Percentiles rank a stretch among this genome's conserved stretches.
Conservation (phyloP, 257 asterid species). For the Henckelia pumila region DNA sequence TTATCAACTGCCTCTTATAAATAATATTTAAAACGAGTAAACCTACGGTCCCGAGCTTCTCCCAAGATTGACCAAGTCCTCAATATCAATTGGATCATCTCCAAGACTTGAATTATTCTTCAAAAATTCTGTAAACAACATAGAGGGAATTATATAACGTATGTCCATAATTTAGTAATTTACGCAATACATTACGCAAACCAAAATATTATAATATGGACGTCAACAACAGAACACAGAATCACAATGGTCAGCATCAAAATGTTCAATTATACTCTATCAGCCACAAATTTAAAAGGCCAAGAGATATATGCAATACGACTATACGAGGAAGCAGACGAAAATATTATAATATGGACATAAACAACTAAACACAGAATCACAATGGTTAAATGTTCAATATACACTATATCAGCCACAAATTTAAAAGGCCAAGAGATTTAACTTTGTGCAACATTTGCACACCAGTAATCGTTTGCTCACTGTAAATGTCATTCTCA, state of each 20-base stretch:
- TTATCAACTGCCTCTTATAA: constrained; percentile 24
- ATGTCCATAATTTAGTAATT: background rate
- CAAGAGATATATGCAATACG: too few relatives aligned
- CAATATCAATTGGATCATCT: constrained; percentile 95
- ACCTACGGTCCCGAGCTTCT: constrained; percentile 86
- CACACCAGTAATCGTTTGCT: background rate
- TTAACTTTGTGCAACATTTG: background rate
- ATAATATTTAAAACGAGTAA: constrained; percentile 28
- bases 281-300: too few relatives aligned
- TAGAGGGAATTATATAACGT: background rate
- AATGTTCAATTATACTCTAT: too few relatives aligned
- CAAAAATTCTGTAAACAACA: constrained; percentile 49
- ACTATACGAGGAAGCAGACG: constrained; percentile 13
- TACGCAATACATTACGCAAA: too few relatives aligned
- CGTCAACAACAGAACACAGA: too few relatives aligned
- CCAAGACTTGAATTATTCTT: constrained; percentile 69
- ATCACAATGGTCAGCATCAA: too few relatives aligned
- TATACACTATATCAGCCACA: background rate
- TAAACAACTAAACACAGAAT: background rate
- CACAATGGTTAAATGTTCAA: background rate
- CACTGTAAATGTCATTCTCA: background rate
- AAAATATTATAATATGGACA: background rate
- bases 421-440: background rate
- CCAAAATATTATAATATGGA: too few relatives aligned
- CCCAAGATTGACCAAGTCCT: constrained; percentile 93